Base-by-base conservation (phyloP, 495 filamentous ascomycete genomes). In the Trichoderma reesei region DNA sequence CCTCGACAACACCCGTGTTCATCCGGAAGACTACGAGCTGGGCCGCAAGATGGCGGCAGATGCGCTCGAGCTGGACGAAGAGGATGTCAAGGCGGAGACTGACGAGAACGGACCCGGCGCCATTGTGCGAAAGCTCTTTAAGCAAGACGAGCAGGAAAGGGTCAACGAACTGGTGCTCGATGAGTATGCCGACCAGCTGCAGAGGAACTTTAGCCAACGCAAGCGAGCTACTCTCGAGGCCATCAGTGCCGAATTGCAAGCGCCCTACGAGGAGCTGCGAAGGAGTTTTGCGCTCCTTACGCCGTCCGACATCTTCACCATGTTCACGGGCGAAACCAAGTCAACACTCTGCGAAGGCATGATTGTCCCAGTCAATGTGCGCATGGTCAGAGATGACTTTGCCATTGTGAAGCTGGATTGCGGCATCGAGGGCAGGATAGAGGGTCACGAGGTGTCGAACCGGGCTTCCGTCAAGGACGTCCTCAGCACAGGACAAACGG, bases 11-110 rank as follows among this genome's bases (percentile, higher is more conserved):
- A 98, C 94, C 36, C 85, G 94, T 73, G 90, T 98, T 16, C 94
- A 98, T 71, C 94, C 94, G 7, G 94, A 98, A 80, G 94, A 98
- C 72, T 98, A 98, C 72, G 94, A 98, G 61, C 83, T 98, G 51
- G 94, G 90, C 20, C 87, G 92, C 62, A 98, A 98, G 74, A 97
- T 98, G 87, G 95, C 94, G 31, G 94, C 95, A 14, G 94, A 98
- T 80, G 95, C 94, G 48, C 78, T 98, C 54, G 92, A 96, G 71
- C 76, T 97, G 67, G 95, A 98, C 69, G 94, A 98, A 73, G 94
- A 98, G 75, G 94, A 98, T 71, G 89, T 98, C 73, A 93, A 96
- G 74, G 91, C 89, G 0, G 93, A 98, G 75, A 87, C 86, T 7
- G 88, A 94, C 67, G 90, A 96, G 70, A 88, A 90, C 62, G 94